Conservation (phyloP, 805 yeast genomes). For the Kuraishia ogatae region DNA sequence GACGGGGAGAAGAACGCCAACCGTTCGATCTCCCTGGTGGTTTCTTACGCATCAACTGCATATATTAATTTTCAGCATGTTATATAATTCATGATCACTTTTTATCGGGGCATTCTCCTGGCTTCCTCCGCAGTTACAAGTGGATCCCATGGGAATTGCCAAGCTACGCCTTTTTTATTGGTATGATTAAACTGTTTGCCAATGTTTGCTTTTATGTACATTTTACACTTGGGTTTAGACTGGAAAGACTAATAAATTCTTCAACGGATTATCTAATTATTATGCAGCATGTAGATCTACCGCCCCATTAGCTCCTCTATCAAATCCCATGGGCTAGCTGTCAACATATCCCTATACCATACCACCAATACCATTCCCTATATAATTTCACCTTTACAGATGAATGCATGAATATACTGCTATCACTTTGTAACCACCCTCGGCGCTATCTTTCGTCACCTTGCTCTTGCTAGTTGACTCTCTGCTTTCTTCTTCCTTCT, state of each 20-base stretch:
- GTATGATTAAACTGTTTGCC: background rate
- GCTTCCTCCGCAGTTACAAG: background rate
- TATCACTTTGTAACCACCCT: no score
- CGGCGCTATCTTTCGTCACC: no score
- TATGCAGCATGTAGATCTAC: no score
- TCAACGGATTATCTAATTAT: conserved; percentile 6
- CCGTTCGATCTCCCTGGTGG: conserved; percentile 2
- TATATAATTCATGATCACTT: background rate
- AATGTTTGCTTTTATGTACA: background rate
- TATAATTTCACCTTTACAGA: no score
- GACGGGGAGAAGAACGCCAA: background rate
- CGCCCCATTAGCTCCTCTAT: no score
- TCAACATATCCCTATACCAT: no score
- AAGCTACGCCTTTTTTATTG: background rate
- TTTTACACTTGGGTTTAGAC: background rate
- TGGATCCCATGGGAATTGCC: background rate
- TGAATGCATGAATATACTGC: no score
- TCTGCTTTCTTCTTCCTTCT: no score
- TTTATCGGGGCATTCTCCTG: background rate
- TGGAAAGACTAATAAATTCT: conserved; percentile 5
- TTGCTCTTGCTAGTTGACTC: no score
- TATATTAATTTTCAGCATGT: background rate
- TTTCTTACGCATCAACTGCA: conserved; percentile 11
- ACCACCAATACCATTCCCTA: no score
- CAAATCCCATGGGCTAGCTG: no score